These are phyloP conservation scores for Wickerhamiella nectarea DNA, from an alignment of 805 yeast species.

Conservation along the genomic window DNA sequence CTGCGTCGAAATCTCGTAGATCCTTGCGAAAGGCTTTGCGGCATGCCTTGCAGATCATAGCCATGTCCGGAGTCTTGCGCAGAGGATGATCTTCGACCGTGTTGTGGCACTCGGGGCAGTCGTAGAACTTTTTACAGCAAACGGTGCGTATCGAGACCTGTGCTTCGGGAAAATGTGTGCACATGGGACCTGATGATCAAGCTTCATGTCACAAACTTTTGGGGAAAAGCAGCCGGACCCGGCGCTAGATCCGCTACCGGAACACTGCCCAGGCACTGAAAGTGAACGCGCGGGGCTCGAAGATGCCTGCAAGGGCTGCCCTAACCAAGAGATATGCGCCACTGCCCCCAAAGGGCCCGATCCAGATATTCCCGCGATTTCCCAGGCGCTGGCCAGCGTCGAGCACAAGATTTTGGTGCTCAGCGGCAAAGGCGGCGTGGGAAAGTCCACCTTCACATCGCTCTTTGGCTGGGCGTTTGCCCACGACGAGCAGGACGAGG, in stretches of 20 bases:
- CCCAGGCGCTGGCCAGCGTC: conserved; percentile 45
- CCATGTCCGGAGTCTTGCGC: conserved; percentile 23
- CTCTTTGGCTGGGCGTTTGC: conserved; percentile 97
- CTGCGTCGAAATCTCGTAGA: conserved; percentile 24
- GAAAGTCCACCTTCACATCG: conserved; percentile 89
- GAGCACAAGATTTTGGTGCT: conserved; percentile 69
- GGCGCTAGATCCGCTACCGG: conserved; percentile 54
- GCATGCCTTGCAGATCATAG: conserved; percentile 26
- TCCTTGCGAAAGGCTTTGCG: conserved; percentile 26
- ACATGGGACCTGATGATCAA: conserved; percentile 13
- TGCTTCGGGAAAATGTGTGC: conserved; percentile 24
- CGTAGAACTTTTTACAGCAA: conserved; percentile 26
- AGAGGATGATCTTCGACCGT: conserved; percentile 23
- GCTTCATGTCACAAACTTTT: neutral
- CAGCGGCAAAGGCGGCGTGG: conserved; percentile 70
- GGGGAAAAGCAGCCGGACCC: no score
- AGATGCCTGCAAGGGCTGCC: conserved; percentile 90
- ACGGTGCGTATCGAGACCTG: conserved; percentile 24
- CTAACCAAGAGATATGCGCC: conserved; percentile 82
- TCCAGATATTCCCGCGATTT: conserved; percentile 73
- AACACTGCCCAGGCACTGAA: conserved; percentile 98
- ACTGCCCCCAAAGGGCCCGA: conserved; percentile 81
- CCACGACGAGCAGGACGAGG: conserved; percentile 54
- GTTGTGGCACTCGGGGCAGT: conserved; percentile 26
- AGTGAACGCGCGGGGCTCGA: conserved; percentile 86